Base-by-base conservation (phyloP, 345 rosid genomes). In the Ailanthus altissimus region DNA sequence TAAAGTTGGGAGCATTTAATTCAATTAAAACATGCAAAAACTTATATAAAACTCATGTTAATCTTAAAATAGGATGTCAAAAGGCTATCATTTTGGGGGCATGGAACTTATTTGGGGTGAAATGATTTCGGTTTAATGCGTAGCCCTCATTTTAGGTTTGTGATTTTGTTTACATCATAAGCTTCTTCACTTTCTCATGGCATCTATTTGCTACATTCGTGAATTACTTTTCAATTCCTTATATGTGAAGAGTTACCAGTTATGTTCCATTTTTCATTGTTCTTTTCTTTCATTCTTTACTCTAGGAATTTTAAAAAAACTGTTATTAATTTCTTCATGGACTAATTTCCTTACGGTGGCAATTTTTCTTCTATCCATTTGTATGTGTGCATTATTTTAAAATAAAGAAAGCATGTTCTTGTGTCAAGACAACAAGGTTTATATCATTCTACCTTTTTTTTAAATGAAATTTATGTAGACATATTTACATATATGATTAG, bases 81-180 rank as follows among this genome's bases (percentile, higher is more conserved):
- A 94, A 83, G 96, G 98, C 98, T 94, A 98, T 94, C 94, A 86
- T 88, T 89, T 90, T 88, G 91, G 91, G 91, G 90, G 92, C 94
- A 94, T 90, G 96, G 91, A 90, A 92, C 92, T 93, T 90, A 89
- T 84, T 85, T 88, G 94, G 84, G 97, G 90, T 92, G 93, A 93
- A 93, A 93, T 95, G 97, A 92, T 90, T 86, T 93, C 96, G 90
- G 93, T 90, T 87, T 88, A 88, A 86, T 89, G 86, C 90, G 89
- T 95, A 98, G 98, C 98, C 98, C 93, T 93, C 98, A 92, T 89
- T 95, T 92, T 93, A 93, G 98, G 98, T 93, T 97, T 93, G 98
- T 93, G 85, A 79, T 88, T 88, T 85, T 90, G 94, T 88, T 93
- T 93, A 92, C 82, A 85, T 81, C 88, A 70, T 68, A 81, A 90